A percentile compares a stretch with the other conserved stretches of the same genome.
Conservation (phyloP, 345 rosid species). For the Nasturtium officinale region DNA sequence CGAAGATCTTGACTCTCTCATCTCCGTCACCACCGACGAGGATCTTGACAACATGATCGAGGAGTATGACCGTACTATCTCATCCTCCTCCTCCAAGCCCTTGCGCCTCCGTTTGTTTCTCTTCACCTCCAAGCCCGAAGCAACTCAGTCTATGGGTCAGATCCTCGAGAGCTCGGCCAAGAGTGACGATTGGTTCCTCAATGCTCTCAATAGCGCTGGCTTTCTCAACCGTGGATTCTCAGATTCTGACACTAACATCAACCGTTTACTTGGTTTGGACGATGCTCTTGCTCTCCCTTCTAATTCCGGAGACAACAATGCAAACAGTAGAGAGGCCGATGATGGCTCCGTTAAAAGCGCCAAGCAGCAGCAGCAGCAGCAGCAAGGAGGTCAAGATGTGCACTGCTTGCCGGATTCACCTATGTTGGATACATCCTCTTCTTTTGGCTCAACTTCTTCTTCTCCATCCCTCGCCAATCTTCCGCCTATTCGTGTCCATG, state of each 20-base stretch:
- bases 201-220: conserved; percentile 73
- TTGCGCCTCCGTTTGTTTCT: conserved; percentile 81
- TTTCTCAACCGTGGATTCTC: conserved; percentile 67
- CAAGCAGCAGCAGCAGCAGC: conserved; percentile 50
- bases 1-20: conserved; percentile 91
- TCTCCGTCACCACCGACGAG: conserved; percentile 89
- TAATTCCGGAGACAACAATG: conserved; percentile 31
- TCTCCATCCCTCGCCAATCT: conserved; percentile 84
- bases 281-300: conserved; percentile 46
- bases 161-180: conserved; percentile 63
- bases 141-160: conserved; percentile 76
- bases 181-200: conserved; percentile 93
- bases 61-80: conserved; percentile 76
- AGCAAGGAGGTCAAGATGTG: conserved; percentile 57
- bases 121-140: conserved; percentile 70
- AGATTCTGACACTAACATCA: conserved; percentile 67
- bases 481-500: conserved; percentile 84
- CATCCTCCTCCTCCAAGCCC: conserved; percentile 51
- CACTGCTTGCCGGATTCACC: conserved; percentile 94
- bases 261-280: conserved; percentile 77
- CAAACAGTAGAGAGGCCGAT: conserved; percentile 43
- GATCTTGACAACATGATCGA: conserved; percentile 97
- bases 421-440: conserved; percentile 84
- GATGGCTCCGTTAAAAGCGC: conserved; percentile 54
- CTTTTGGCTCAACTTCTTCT: conserved; percentile 94